Evolutionary conservation across 202 grass and related monocot genomes (phyloP).

Genomic region (Setaria viridis): DNA sequence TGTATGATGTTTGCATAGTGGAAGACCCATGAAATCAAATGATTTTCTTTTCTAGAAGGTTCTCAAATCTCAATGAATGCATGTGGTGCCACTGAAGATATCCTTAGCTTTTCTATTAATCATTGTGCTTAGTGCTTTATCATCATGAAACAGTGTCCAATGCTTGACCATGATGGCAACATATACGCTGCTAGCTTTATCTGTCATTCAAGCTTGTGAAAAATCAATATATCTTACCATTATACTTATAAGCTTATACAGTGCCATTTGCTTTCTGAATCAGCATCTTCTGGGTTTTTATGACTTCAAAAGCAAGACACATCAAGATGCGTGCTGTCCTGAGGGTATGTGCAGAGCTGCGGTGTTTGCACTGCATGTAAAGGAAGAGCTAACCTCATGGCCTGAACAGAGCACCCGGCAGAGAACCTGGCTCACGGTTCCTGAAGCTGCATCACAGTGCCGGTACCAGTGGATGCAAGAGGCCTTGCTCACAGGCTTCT

Average conservation of each 20-base stretch:
- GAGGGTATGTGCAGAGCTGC: conserved; percentile 90
- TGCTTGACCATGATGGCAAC: neutral
- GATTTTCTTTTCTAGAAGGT: conserved; percentile 22
- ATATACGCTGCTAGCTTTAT: neutral
- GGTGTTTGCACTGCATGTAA: conserved; percentile 86
- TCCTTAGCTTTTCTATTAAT: neutral
- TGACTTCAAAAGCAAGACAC: conserved; percentile 94
- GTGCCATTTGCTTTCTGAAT: conserved; percentile 21
- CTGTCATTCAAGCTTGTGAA: conserved; percentile 18
- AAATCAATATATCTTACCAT: conserved; percentile 1
- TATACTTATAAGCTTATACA: conserved; percentile 27
- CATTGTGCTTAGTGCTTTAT: conserved; percentile 8
- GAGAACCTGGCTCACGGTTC: conserved; percentile 76
- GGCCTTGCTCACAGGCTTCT: conserved; percentile 78
- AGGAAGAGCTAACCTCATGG: conserved; percentile 85
- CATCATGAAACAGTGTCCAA: neutral
- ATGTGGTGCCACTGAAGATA: neutral
- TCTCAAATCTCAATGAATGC: conserved; percentile 19
- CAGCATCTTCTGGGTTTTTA: conserved; percentile 87
- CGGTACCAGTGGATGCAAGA: conserved; percentile 88
- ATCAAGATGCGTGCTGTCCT: conserved; percentile 87
- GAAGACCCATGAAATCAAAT: conserved; percentile 28
- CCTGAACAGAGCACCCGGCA: conserved; percentile 85
- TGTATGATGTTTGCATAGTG: conserved; percentile 31
- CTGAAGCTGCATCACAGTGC: conserved; percentile 69